These are phyloP conservation scores for Didymella pomorum DNA, from an alignment of 2,329 filamentous ascomycete species.

Conservation along the genomic window DNA sequence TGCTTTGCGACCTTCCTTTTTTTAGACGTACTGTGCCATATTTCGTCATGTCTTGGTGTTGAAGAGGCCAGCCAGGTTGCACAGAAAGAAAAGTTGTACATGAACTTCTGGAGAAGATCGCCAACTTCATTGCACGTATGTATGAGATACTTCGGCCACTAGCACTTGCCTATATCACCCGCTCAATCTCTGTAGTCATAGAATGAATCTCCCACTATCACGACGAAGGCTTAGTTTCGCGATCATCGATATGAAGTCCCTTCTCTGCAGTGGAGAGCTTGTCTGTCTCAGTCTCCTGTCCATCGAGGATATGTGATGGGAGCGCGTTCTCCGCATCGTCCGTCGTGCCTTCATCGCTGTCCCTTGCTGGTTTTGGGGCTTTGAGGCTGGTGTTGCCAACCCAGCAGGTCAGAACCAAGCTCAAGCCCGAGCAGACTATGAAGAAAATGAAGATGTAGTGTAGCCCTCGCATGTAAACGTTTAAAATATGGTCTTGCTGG, in stretches of 20 bases:
- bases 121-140: not conserved
- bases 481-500: slow-evolving; percentile 11
- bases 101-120: not conserved
- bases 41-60: not conserved
- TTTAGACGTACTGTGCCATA: too few species aligned
- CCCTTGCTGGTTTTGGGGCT: slow-evolving; percentile 28
- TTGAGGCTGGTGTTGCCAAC: slow-evolving; percentile 36
- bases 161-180: too few species aligned
- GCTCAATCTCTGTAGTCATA: not conserved
- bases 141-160: not conserved
- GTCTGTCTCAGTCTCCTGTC: not conserved
- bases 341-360: slow-evolving; percentile 11
- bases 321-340: not conserved
- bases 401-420: slow-evolving; percentile 29
- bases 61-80: not conserved
- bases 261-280: not conserved
- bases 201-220: not conserved
- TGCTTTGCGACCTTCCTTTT: not conserved
- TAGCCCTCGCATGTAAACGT: slow-evolving; percentile 30
- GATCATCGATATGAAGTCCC: not conserved
- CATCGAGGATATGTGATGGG: not conserved
- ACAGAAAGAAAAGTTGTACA: not conserved
- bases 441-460: slow-evolving; percentile 34
- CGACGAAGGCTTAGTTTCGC: too few species aligned
- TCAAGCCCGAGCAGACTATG: slow-evolving; percentile 24